These are phyloP conservation scores for Akebia trifoliata DNA, from an alignment of 164 flowering plant genomes.

Conservation along the genomic window DNA sequence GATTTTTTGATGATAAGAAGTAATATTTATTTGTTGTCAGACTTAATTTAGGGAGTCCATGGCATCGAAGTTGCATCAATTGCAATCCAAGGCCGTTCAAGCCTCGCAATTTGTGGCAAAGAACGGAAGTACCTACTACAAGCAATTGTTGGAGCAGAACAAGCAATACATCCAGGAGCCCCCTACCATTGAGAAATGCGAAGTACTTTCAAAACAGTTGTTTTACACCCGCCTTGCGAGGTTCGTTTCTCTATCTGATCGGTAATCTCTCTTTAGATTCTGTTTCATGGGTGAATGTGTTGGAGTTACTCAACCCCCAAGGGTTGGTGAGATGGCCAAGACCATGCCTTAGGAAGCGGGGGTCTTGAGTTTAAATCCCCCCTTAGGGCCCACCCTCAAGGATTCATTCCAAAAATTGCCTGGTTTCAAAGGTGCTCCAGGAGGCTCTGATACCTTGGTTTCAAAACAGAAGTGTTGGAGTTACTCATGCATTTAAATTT, in stretches of 20 bases:
- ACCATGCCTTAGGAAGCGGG: too few species aligned
- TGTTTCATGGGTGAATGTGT: not conserved
- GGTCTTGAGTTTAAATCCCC: too few species aligned
- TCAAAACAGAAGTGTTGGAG: too few species aligned
- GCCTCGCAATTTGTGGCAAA: conserved; percentile 39
- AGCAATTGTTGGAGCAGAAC: conserved; percentile 53
- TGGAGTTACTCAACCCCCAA: not conserved
- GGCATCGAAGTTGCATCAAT: too few species aligned
- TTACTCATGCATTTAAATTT: too few species aligned
- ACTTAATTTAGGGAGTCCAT: conserved; percentile 13
- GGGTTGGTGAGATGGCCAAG: too few species aligned
- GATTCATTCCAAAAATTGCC: too few species aligned
- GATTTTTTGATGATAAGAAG: too few species aligned
- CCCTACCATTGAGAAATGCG: conserved; percentile 51
- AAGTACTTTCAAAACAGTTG: conserved; percentile 41
- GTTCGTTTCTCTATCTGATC: conserved; percentile 16
- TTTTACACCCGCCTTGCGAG: conserved; percentile 69
- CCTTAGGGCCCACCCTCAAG: too few species aligned
- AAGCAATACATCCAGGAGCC: conserved; percentile 54
- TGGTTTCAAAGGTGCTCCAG: too few species aligned
- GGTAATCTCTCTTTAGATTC: not conserved
- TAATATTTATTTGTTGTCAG: not conserved
- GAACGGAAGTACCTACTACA: conserved; percentile 43
- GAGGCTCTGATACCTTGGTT: too few species aligned
- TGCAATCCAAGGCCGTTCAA: conserved; percentile 41